Conservation (phyloP, 495 filamentous ascomycete genomes). For the Penicillium soppii region DNA sequence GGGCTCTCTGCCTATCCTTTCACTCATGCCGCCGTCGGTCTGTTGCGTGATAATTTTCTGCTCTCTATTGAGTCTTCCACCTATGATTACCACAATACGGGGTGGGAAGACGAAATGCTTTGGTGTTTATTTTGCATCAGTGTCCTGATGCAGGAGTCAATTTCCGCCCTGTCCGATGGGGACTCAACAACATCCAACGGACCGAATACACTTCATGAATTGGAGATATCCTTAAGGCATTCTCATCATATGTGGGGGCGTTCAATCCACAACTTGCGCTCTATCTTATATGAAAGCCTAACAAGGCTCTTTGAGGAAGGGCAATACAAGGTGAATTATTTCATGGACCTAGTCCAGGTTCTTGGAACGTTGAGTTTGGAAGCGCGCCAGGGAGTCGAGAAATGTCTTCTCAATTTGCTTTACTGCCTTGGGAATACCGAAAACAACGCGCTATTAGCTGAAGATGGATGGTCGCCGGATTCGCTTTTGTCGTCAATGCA, state of each 20-base stretch:
- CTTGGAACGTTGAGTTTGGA: constrained; percentile 22
- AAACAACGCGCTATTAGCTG: constrained; percentile 3
- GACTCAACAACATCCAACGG: not conserved
- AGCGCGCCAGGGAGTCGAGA: constrained; percentile 25
- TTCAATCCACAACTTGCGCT: constrained; percentile 18
- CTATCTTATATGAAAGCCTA: constrained; percentile 17
- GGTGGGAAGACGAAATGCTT: constrained; percentile 18
- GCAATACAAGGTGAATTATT: constrained; percentile 17
- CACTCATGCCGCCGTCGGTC: constrained; percentile 17
- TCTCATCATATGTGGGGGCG: constrained; percentile 10
- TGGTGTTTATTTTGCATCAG: constrained; percentile 24
- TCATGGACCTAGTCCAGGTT: constrained; percentile 20
- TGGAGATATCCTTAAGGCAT: constrained; percentile 14
- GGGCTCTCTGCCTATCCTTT: constrained; percentile 16
- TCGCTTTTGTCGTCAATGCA: constrained; percentile 27
- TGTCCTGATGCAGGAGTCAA: constrained; percentile 27
- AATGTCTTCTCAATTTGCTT: constrained; percentile 30
- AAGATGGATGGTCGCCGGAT: constrained; percentile 27
- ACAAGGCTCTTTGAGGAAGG: constrained; percentile 5
- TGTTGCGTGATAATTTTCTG: constrained; percentile 19
- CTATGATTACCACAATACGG: not conserved
- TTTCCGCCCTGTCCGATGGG: constrained; percentile 10
- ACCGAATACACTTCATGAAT: constrained; percentile 4
- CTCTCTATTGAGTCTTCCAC: not conserved
- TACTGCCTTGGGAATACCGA: constrained; percentile 10